Evolutionary conservation across 805 yeast genomes (phyloP).

Genomic region (Sungouiozyma intestinalis): DNA sequence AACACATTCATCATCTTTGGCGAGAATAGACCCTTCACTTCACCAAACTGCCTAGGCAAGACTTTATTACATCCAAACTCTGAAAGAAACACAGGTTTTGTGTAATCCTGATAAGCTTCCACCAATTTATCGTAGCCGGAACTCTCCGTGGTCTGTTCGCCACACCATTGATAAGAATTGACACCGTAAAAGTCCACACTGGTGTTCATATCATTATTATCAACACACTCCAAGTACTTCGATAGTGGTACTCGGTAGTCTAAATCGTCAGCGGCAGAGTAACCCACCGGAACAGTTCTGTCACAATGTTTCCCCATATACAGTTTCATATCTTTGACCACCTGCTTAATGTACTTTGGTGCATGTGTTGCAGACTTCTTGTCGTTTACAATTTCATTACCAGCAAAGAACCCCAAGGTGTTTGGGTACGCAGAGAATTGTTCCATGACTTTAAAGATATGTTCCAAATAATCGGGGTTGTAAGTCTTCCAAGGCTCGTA

Average conservation of each 20-base stretch:
- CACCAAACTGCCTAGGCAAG: slow-evolving; percentile 69
- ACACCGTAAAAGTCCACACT: slow-evolving; percentile 81
- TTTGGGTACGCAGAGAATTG: slow-evolving; percentile 79
- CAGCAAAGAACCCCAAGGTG: slow-evolving; percentile 85
- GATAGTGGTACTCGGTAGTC: slow-evolving; percentile 67
- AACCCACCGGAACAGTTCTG: slow-evolving; percentile 79
- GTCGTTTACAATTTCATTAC: slow-evolving; percentile 85
- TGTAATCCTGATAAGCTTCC: slow-evolving; percentile 53
- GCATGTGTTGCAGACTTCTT: slow-evolving; percentile 53
- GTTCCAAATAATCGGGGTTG: slow-evolving; percentile 56
- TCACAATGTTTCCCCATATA: slow-evolving; percentile 51
- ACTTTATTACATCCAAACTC: slow-evolving; percentile 89
- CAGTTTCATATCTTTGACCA: slow-evolving; percentile 69
- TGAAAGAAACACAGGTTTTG: slow-evolving; percentile 76
- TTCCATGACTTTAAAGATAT: slow-evolving; percentile 67
- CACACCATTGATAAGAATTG: slow-evolving; percentile 96
- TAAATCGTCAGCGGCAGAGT: slow-evolving; percentile 93
- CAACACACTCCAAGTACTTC: slow-evolving; percentile 68
- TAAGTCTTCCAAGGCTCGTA: slow-evolving; percentile 93
- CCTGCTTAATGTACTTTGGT: slow-evolving; percentile 68
- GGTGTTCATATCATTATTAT: slow-evolving; percentile 38
- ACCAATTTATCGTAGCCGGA: slow-evolving; percentile 71
- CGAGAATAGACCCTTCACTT: slow-evolving; percentile 60
- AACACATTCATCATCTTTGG: slow-evolving; percentile 63
- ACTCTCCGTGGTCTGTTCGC: slow-evolving; percentile 68